Conservation (phyloP, 257 asterid genomes). For the Solanum okadae region DNA sequence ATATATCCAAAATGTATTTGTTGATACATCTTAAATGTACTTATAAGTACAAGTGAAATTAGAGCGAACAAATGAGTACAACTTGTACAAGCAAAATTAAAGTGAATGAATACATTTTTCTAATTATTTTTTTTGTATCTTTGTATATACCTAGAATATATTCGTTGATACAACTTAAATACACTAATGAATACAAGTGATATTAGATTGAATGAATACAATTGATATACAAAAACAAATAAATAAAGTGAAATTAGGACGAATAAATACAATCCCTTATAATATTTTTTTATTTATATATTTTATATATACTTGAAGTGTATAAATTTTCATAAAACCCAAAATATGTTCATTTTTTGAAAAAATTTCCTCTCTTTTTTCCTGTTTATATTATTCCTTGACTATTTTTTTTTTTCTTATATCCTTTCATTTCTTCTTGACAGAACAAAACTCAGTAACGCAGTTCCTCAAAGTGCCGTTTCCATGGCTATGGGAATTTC, state of each 20-base stretch:
- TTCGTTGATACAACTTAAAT: not conserved
- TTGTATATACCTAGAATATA: not conserved
- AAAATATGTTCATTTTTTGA: too few relatives aligned
- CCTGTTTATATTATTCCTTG: not conserved
- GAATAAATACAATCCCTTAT: too few relatives aligned
- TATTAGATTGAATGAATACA: too few relatives aligned
- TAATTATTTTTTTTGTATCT: too few relatives aligned
- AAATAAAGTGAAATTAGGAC: too few relatives aligned
- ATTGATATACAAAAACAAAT: too few relatives aligned
- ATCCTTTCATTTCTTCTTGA: not conserved
- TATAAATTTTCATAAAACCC: not conserved
- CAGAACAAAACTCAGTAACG: not conserved
- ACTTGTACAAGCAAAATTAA: not conserved
- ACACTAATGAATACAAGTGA: not conserved
- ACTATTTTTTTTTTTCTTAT: not conserved
- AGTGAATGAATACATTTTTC: too few relatives aligned
- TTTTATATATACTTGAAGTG: too few relatives aligned
- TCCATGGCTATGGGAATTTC: slow-evolving; percentile 21
- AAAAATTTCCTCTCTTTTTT: not conserved
- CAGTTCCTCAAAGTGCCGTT: not conserved
- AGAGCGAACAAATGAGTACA: not conserved
- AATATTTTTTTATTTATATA: too few relatives aligned
- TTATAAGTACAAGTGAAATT: not conserved
- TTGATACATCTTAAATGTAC: not conserved
- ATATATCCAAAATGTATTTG: not conserved